Base-by-base conservation (phyloP, 2,329 filamentous ascomycete species). In the Ophiostoma angusticollis region DNA sequence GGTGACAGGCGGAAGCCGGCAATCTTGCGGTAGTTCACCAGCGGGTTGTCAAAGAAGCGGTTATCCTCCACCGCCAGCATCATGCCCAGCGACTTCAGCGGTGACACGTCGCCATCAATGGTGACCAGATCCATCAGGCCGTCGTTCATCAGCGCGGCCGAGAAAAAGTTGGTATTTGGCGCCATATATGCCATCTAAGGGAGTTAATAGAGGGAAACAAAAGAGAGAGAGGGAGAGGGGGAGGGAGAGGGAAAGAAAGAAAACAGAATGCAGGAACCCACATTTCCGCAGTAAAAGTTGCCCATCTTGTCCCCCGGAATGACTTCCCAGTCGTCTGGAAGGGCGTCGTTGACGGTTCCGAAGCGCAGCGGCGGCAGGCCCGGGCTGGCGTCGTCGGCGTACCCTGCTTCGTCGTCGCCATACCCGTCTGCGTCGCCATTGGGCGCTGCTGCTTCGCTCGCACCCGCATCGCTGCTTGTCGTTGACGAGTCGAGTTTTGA, bases 221-320 rank as follows among this genome's bases (percentile, higher is more conserved):
- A 23, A 23, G 7, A 19, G 14, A 23, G 34, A 25, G 5, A 23
- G 6, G 12, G 22, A 12, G 31, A 19, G 7, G 22, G 14, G 18
- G 19, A 4, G 11, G 16, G 17, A n/a, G 21, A 24, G 13, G 5
- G n/a, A 13, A 19, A 6, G 5, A 14, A 25, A 9, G 37, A 31
- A 24, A 21, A 12, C n/a, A n/a, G n/a, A n/a, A n/a, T n/a, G 13
- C 17, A 12, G 11, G 3, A 21, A 63, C 74, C 62, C 54, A 79
- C 77, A 56, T 95, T 98, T 45, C 91, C 91, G 23, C 80, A 83
- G 60, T 93, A 96, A 57, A 98, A 93, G 52, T 84, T 95, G 33
- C 86, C 86, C 40, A 98, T 65, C 22, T 80, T 84, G 45, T 91
- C 76, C 46, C 81, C 72, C 1, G 81, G 74, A 3, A 81, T 62